These are phyloP conservation scores for Atkinsonella hypoxylon DNA, from an alignment of 2,329 filamentous ascomycete species.

Conservation along the genomic window DNA sequence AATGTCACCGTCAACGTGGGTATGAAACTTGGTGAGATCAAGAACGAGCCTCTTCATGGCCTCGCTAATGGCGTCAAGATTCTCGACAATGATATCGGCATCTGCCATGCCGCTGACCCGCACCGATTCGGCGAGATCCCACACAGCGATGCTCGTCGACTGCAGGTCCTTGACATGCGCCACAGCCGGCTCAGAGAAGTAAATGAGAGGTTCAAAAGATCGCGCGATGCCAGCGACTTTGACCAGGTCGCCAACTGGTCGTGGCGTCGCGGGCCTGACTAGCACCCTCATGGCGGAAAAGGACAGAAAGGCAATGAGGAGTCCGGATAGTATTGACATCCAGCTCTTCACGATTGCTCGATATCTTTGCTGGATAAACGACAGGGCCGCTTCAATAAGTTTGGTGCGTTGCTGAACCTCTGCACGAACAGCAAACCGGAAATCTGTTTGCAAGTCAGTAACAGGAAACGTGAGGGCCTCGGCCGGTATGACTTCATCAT, in stretches of 20 bases:
- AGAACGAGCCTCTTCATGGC: slow-evolving; percentile 73
- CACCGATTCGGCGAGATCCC: slow-evolving; percentile 87
- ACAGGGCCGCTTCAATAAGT: slow-evolving; percentile 64
- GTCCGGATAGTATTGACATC: slow-evolving; percentile 50
- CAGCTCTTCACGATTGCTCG: slow-evolving; percentile 55
- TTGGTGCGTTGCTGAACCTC: slow-evolving; percentile 82
- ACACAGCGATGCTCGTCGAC: slow-evolving; percentile 84
- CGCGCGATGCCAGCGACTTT: slow-evolving; percentile 83
- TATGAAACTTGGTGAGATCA: slow-evolving; percentile 85
- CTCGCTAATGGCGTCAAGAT: slow-evolving; percentile 76
- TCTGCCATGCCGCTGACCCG: slow-evolving; percentile 84
- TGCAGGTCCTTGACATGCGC: slow-evolving; percentile 79
- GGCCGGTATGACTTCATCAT: too few relatives aligned
- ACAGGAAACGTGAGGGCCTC: too few relatives aligned
- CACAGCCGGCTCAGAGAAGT: slow-evolving; percentile 83
- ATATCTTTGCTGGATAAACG: slow-evolving; percentile 48
- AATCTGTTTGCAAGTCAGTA: slow-evolving; percentile 43
- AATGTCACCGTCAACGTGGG: slow-evolving; percentile 84
- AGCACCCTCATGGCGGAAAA: slow-evolving; percentile 54
- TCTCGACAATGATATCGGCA: slow-evolving; percentile 71
- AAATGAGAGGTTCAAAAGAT: slow-evolving; percentile 87
- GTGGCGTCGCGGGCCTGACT: slow-evolving; percentile 49
- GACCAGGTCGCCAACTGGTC: slow-evolving; percentile 53
- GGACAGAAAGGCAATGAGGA: slow-evolving; percentile 50
- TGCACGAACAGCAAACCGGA: slow-evolving; percentile 76